A percentile compares a stretch with the other conserved stretches of the same genome.
phyloP scores from a whole-genome alignment of 148 eudicot genomes.

The Pharnaceum exiguum region DNA sequence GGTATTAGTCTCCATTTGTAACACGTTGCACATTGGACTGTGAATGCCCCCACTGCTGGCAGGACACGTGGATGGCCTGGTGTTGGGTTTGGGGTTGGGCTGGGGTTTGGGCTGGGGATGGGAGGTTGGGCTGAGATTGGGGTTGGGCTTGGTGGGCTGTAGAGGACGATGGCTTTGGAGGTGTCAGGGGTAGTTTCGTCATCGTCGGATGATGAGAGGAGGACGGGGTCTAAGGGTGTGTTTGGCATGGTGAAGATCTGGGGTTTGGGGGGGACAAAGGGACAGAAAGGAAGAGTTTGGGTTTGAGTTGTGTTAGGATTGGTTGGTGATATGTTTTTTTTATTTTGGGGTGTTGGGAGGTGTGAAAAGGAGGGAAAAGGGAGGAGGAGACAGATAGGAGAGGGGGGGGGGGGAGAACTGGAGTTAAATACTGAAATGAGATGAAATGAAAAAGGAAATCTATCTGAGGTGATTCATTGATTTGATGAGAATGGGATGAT shows the following conservation, averaged over 20 bases:
- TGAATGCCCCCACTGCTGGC: slow-evolving; percentile 80
- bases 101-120: slow-evolving; percentile 3
- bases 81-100: slow-evolving; percentile 1
- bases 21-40: slow-evolving; percentile 85
- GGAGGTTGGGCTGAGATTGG: slow-evolving; percentile 33
- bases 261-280: not conserved
- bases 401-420: not conserved
- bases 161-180: slow-evolving; percentile 49
- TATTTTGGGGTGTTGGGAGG: not conserved
- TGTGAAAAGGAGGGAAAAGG: not conserved
- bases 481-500: too few relatives aligned
- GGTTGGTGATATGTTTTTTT: too few relatives aligned
- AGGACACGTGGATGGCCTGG: slow-evolving; percentile 26
- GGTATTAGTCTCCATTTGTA: slow-evolving; percentile 96
- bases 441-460: too few relatives aligned
- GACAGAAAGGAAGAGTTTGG: not conserved
- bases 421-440: too few relatives aligned
- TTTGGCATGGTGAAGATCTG: not conserved
- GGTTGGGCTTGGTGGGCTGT: slow-evolving; percentile 35
- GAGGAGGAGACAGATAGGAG: not conserved
- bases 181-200: slow-evolving; percentile 28
- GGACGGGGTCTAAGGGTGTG: slow-evolving; percentile 10
- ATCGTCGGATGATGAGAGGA: slow-evolving; percentile 28
- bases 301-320: too few relatives aligned
- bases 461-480: too few relatives aligned